These are phyloP conservation scores for Microbotryomycetes sp. DNA, from an alignment of 1,284 basidiomycete genomes.

Conservation along the genomic window DNA sequence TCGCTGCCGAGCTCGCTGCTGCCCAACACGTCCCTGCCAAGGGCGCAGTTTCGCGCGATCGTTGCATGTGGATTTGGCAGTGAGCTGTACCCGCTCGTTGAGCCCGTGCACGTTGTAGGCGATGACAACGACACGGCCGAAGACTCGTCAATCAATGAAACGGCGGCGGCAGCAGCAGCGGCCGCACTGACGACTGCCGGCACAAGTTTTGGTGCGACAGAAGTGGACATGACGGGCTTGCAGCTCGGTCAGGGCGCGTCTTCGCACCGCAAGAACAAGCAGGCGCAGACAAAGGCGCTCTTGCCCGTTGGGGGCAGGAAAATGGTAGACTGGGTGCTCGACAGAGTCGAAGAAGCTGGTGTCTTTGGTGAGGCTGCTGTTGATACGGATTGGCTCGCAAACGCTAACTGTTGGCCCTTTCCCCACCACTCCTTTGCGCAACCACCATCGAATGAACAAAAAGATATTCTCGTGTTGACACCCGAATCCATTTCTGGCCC, in stretches of 20 bases:
- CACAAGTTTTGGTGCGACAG: not conserved
- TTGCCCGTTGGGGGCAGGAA: conserved; percentile 80
- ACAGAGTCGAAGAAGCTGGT: conserved; percentile 79
- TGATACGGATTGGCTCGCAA: not conserved
- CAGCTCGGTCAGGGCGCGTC: not conserved
- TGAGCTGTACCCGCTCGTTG: conserved; percentile 30
- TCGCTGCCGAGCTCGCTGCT: conserved; percentile 8
- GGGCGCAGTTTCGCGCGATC: conserved; percentile 24
- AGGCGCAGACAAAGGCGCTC: conserved; percentile 58
- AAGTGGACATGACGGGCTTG: not conserved
- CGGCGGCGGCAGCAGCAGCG: not conserved
- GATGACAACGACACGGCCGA: not conserved
- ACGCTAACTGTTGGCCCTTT: no score
- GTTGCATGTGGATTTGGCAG: conserved; percentile 21
- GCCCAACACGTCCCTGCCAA: conserved; percentile 12
- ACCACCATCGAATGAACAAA: no score
- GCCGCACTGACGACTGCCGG: not conserved
- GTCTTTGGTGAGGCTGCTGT: conserved; percentile 56
- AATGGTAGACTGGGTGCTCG: conserved; percentile 72
- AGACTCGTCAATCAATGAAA: conserved; percentile 5
- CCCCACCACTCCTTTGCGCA: no score
- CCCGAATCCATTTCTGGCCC: conserved; percentile 39
- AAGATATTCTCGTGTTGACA: conserved; percentile 79
- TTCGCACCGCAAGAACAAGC: not conserved
- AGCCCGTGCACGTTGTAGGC: conserved; percentile 2